A percentile compares a stretch with the other conserved stretches of the same genome.
Conservation (phyloP, 1,284 basidiomycete species). For the Cystobasidium slooffiae region DNA sequence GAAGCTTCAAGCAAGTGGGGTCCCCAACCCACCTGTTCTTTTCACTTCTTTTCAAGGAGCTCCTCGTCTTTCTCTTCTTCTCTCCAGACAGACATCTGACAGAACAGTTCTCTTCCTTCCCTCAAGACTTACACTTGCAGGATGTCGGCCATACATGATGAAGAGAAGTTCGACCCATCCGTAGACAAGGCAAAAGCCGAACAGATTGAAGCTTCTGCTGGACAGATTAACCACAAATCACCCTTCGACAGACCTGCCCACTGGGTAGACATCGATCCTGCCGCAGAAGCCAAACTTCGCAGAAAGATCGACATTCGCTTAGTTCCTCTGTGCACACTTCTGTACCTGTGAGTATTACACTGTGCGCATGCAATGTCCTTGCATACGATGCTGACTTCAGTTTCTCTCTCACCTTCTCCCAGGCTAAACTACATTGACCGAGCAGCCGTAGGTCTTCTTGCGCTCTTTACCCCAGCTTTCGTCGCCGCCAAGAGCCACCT, state of each 20-base stretch:
- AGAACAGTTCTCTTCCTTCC: background rate
- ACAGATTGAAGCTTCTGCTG: conserved; percentile 17
- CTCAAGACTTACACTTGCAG: background rate
- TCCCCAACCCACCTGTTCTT: background rate
- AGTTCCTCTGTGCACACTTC: conserved; percentile 24
- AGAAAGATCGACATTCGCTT: conserved; percentile 31
- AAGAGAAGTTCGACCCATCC: conserved; percentile 9
- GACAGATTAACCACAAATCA: conserved; percentile 12
- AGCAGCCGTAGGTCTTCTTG: conserved; percentile 19
- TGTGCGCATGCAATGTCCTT: background rate
- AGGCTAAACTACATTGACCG: conserved; percentile 39
- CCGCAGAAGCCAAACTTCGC: conserved; percentile 16
- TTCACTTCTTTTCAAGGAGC: background rate
- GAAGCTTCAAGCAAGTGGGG: conserved; percentile 1
- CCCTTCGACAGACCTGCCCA: conserved; percentile 28
- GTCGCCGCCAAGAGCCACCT: background rate
- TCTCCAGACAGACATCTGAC: background rate
- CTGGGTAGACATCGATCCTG: conserved; percentile 34
- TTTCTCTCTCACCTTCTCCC: background rate
- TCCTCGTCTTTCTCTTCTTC: conserved; percentile 1
- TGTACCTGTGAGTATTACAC: conserved; percentile 22
- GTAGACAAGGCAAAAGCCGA: conserved; percentile 17
- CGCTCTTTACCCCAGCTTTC: background rate
- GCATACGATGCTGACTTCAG: background rate
- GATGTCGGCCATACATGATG: conserved; percentile 6